Conservation (phyloP, 371 early-diverging fungal species). For the Synchytrium microbalum region DNA sequence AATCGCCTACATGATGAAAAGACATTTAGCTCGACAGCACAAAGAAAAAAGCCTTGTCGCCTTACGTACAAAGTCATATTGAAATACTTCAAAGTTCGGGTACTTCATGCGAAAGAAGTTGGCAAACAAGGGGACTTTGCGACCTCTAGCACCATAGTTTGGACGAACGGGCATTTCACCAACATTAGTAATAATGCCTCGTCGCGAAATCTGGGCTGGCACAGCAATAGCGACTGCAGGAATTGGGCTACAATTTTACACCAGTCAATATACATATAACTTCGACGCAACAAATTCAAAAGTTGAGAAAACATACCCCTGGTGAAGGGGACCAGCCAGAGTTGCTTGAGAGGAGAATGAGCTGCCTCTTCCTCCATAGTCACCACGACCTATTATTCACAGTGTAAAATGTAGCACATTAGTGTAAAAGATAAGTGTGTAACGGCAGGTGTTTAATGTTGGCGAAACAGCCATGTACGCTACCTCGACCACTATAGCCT, state of each 20-base stretch:
- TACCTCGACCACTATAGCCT: conserved; percentile 10
- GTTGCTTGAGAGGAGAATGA: no score
- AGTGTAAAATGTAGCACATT: conserved; percentile 4
- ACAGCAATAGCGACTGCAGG: background rate
- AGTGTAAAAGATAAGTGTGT: no score
- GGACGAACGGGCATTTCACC: conserved; percentile 13
- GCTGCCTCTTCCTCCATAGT: background rate
- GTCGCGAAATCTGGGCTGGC: background rate
- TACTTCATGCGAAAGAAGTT: conserved; percentile 19
- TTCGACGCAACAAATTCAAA: no score
- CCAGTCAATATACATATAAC: no score
- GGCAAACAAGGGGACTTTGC: conserved; percentile 15
- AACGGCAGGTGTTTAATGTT: no score
- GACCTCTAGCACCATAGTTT: conserved; percentile 14
- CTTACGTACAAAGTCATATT: background rate
- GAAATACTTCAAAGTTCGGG: conserved; percentile 6
- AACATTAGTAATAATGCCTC: background rate
- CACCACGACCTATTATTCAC: background rate
- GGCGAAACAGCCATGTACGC: conserved; percentile 5
- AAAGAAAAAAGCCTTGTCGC: background rate
- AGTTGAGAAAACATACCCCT: no score
- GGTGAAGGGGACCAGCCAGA: conserved; percentile 7
- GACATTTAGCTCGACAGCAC: background rate
- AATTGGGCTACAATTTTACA: no score
- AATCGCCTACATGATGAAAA: background rate